phyloP scores from a whole-genome alignment of 768 basidiomycete species.

The Amanita molliuscula region DNA sequence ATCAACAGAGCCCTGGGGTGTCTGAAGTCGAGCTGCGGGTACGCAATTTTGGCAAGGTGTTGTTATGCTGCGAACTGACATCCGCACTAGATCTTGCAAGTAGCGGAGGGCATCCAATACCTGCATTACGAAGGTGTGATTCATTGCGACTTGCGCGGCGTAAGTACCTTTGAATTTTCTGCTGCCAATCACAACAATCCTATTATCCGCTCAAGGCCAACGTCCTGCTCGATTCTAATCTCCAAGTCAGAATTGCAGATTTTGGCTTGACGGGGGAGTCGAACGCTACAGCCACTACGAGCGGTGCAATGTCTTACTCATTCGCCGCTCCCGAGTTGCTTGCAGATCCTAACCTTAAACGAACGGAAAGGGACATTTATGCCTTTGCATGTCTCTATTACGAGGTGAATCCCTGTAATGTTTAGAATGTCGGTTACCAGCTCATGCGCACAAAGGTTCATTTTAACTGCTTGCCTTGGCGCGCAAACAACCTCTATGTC shows the following conservation, averaged over 20 bases:
- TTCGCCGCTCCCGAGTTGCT: not conserved
- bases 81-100: not conserved
- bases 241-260: not conserved
- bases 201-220: not conserved
- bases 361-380: not conserved
- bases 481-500: not conserved
- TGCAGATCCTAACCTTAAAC: no score
- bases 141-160: not conserved
- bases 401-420: not conserved
- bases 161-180: not conserved
- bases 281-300: not conserved
- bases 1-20: not conserved
- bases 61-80: no score
- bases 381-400: slow-evolving; percentile 2
- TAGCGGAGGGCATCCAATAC: not conserved
- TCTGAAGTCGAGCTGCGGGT: not conserved
- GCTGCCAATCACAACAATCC: not conserved
- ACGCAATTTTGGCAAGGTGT: not conserved
- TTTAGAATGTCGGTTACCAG: no score
- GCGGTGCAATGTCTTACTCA: not conserved
- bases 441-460: not conserved
- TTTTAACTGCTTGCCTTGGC: not conserved
- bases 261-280: not conserved
- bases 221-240: not conserved
- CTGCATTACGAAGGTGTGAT: not conserved